Base-by-base conservation (phyloP, 2,329 filamentous ascomycete species). In the Fusarium sp. region DNA sequence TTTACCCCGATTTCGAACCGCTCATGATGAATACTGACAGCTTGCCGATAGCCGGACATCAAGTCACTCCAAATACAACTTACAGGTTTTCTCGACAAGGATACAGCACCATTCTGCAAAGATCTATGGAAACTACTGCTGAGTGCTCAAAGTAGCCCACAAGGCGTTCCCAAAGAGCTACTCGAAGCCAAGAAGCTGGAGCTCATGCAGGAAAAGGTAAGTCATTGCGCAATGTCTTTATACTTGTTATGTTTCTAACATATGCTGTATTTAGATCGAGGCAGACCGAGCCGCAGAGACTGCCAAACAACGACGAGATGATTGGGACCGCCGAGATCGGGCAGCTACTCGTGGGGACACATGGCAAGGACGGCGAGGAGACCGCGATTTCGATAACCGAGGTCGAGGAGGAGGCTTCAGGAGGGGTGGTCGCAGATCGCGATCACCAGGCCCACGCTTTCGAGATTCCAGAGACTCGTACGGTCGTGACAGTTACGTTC, bases 121-220 rank as follows among this genome's bases (percentile, higher is more conserved):
- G 93, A 98, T 68, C 82, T 99, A 14, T 99, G 96, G 96, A 93
- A 90, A 63, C 84, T 99, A 20, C 92, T 95, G 74, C 82, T 99
- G 47, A 98, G 94, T 79, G 96, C 94, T 12, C 96, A 99, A 80
- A 85, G 87, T 42, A 97, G 91, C 78, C 90, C 93, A 0, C 92
- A 96, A 78, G 96, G 96, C 57, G 94, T 99, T 14, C 95, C 96
- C 0, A 95, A 97, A 80, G 94, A 98, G 80, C 85, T 99, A 43
- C 83, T 99, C 4, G 96, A 99, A 79, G 94, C 95, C 1, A 99
- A 99, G 85, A 99, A 98, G 82, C 83, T 93, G 46, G 96, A 99
- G 80, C 84, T 99, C 49, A 93, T 96, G 67, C 93, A 98, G 80
- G 94, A 98, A 81, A 97, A 97, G 90, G 95, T 97, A 79, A 34